Evolutionary conservation across 768 basidiomycete species (phyloP).

Genomic region (Auricularia cornea): DNA sequence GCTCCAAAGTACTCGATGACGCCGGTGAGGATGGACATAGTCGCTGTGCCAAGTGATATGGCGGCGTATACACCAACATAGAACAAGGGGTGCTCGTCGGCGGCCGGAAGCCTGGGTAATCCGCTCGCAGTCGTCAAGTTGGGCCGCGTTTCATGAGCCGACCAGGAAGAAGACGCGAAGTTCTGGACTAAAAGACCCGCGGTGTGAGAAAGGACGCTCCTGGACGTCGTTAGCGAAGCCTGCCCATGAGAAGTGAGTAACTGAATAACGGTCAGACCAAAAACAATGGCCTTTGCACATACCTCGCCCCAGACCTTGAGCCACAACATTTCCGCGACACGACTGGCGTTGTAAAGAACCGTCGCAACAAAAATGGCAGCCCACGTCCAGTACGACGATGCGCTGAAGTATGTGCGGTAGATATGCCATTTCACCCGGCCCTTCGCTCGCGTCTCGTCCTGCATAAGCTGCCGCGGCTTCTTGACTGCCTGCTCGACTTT

Average conservation of each 20-base stretch:
- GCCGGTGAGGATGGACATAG: conserved; percentile 10
- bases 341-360: not conserved
- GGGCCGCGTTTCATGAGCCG: not conserved
- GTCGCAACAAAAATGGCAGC: not conserved
- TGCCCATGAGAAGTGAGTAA: not conserved
- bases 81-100: conserved; percentile 17
- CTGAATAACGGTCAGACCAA: not conserved
- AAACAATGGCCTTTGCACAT: not conserved
- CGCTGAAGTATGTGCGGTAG: conserved; percentile 20
- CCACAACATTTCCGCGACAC: conserved; percentile 14
- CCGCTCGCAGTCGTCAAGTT: not conserved
- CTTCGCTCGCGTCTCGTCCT: conserved; percentile 14
- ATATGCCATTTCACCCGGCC: conserved; percentile 15
- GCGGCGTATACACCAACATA: conserved; percentile 15
- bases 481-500: conserved; percentile 13
- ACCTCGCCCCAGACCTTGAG: conserved; percentile 28
- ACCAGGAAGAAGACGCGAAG: not conserved
- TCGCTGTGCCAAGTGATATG: conserved; percentile 13
- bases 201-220: not conserved
- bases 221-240: not conserved
- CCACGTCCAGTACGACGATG: conserved; percentile 12
- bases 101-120: conserved; percentile 9
- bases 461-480: conserved; percentile 8
- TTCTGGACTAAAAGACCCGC: not conserved
- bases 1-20: conserved; percentile 39